Evolutionary conservation across 495 filamentous ascomycete species (phyloP).

Genomic region (Podospora comata): DNA sequence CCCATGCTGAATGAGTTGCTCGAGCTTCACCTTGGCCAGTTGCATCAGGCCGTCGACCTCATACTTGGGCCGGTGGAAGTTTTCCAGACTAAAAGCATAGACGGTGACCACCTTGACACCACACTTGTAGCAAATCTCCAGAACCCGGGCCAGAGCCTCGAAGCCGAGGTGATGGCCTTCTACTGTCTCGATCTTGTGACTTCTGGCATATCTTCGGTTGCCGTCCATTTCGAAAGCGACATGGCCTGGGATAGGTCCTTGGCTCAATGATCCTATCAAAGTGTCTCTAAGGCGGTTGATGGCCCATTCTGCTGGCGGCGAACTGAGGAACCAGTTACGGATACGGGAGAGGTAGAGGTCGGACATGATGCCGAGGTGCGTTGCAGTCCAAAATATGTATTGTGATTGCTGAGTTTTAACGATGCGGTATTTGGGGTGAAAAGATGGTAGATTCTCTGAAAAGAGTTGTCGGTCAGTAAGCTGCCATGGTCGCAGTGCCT

Average conservation of each 20-base stretch:
- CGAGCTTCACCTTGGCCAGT: slow-evolving; percentile 90
- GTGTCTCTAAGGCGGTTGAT: slow-evolving; percentile 69
- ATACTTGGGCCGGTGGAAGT: slow-evolving; percentile 97
- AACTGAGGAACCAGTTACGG: slow-evolving; percentile 83
- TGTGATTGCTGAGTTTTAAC: background rate
- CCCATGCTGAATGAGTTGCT: slow-evolving; percentile 87
- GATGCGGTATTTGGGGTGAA: background rate
- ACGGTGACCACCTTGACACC: slow-evolving; percentile 94
- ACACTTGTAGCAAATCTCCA: slow-evolving; percentile 96
- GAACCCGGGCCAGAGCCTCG: slow-evolving; percentile 87
- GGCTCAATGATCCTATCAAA: slow-evolving; percentile 79
- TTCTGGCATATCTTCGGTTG: slow-evolving; percentile 85
- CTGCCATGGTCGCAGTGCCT: background rate
- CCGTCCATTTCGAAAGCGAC: slow-evolving; percentile 99
- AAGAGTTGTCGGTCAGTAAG: background rate
- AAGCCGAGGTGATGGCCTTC: slow-evolving; percentile 97
- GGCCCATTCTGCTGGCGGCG: slow-evolving; percentile 83
- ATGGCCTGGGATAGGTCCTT: slow-evolving; percentile 90
- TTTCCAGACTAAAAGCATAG: slow-evolving; percentile 98
- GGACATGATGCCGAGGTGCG: slow-evolving; percentile 39
- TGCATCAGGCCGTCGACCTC: slow-evolving; percentile 98
- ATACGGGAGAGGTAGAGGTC: slow-evolving; percentile 65
- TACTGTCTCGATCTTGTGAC: slow-evolving; percentile 89
- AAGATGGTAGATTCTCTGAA: background rate
- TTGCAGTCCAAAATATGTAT: background rate